Conservation (phyloP, 176 grass and related monocot species). For the Chrysopogon serrulatus region DNA sequence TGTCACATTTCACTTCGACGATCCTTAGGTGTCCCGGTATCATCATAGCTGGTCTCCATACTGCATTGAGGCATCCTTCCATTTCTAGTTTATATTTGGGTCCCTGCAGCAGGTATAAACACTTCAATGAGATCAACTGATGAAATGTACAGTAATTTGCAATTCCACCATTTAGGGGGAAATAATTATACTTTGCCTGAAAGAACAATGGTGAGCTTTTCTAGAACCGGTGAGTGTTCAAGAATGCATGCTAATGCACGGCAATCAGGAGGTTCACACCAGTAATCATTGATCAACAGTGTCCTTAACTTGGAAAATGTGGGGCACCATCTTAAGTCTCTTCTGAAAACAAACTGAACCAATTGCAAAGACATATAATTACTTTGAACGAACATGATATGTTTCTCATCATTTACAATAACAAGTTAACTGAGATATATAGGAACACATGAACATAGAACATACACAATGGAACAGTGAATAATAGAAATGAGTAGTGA, state of each 20-base stretch:
- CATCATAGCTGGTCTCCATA: neutral
- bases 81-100: neutral
- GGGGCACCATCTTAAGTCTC: constrained; percentile 10
- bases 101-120: too few species aligned
- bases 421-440: too few species aligned
- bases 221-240: neutral
- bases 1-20: neutral
- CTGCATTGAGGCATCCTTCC: neutral
- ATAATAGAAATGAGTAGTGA: too few species aligned
- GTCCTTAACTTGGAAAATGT: neutral
- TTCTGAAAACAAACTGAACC: neutral
- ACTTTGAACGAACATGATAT: too few species aligned
- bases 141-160: too few species aligned
- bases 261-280: neutral
- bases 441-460: too few species aligned
- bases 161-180: too few species aligned
- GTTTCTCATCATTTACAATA: too few species aligned
- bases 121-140: too few species aligned
- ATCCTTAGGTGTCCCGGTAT: neutral
- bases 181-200: neutral
- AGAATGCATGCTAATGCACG: neutral
- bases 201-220: neutral
- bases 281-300: too few species aligned
- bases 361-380: neutral
- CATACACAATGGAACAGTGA: too few species aligned